Percentiles rank a stretch among this genome's conserved stretches.
Conservation (phyloP, 768 basidiomycete genomes). For the Amanita molliuscula region DNA sequence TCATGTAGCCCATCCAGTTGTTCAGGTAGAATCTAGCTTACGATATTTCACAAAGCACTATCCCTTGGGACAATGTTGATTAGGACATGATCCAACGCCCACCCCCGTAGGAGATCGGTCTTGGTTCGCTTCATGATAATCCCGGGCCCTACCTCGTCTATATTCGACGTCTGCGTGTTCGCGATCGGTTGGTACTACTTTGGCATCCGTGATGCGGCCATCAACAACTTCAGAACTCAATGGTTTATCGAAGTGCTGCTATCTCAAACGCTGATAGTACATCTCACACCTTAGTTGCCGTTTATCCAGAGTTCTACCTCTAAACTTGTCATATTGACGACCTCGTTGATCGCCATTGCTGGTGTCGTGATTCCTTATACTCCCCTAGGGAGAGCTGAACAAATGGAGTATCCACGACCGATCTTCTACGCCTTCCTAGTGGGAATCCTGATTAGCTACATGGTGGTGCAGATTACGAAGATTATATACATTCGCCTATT, state of each 20-base stretch:
- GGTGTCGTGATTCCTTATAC: background rate
- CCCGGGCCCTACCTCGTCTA: constrained; percentile 25
- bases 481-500: background rate
- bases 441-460: background rate
- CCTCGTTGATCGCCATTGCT: background rate
- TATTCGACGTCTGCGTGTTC: constrained; percentile 21
- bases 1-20: constrained; percentile 24
- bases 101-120: constrained; percentile 19
- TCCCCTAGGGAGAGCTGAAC: background rate
- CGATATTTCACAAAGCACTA: constrained; percentile 25
- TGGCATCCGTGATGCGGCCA: constrained; percentile 17
- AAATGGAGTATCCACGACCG: background rate
- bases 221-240: constrained; percentile 20
- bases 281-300: background rate
- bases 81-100: constrained; percentile 22
- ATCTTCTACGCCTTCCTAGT: background rate
- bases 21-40: constrained; percentile 23
- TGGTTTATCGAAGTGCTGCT: constrained; percentile 26
- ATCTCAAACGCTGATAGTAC: constrained; percentile 16
- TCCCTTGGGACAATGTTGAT: constrained; percentile 28
- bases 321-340: background rate
- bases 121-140: constrained; percentile 24
- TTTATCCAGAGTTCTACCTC: constrained; percentile 2
- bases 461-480: background rate
- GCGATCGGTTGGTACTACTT: constrained; percentile 24